phyloP scores from a whole-genome alignment of 129 eudicot species.

The Helianthus annuus region HanXRQr2.0-SUNRISE NC_035434.2:23227945-23228444 shows the following conservation, averaged over 20 bases:
- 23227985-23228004: no score
- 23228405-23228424: no score
- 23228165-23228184: background rate
- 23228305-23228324: constrained; percentile 17
- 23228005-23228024: no score
- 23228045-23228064: no score
- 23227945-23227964: no score
- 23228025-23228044: no score
- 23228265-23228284: constrained; percentile 33
- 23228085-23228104: background rate
- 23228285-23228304: constrained; percentile 44
- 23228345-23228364: constrained; percentile 24
- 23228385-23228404: no score
- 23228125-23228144: background rate
- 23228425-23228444: no score
- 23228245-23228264: constrained; percentile 17
- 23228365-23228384: background rate
- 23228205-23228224: constrained; percentile 14
- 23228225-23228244: constrained; percentile 18
- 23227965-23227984: no score
- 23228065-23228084: background rate
- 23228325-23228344: constrained; percentile 19
- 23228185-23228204: constrained; percentile 5
- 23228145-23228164: background rate
- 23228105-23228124: background rate